Base-by-base conservation (phyloP, 2,329 filamentous ascomycete species). In the Aspergillus aculeatus region DNA sequence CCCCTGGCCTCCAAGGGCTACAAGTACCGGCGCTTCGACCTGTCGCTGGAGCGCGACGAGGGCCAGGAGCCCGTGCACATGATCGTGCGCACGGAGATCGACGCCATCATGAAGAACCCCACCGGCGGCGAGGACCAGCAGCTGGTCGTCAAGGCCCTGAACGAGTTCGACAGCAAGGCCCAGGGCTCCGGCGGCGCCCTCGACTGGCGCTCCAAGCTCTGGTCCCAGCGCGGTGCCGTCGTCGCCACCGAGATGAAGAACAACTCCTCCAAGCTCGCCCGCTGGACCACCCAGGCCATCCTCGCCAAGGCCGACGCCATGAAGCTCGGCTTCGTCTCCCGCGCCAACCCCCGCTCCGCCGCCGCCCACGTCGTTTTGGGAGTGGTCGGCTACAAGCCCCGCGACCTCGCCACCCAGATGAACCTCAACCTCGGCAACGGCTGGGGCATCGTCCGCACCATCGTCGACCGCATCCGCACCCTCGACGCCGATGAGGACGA, bases 191-290 rank as follows among this genome's bases (percentile, higher is more conserved):
- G 95, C 68, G 92, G 94, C 66, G 95, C 95, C 57, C 85, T 99
- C 55, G 95, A 99, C 84, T 99, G 95, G 95, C 86, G 95, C 76
- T 89, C 88, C 68, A 99, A 99, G 86, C 86, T 99, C 62, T 90
- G 91, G 65, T 92, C 89, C 70, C 93, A 97, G 82, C 90, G 95
- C 72, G 95, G 95, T 87, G 95, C 95, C 59, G 94, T 99, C 48
- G 90, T 99, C 26, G 95, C 95, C 21, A 99, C 95, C 12, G 95
- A 99, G 83, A 99, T 99, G 95, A 99, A 99, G 91, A 99, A 99
- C 87, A 99, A 99, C 86, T 92, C 88, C 74, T 96, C 92, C 89
- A 99, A 99, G 84, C 88, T 99, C 64, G 95, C 95, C 60, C 85
- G 95, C 76, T 99, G 95, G 95, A 96, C 95, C 32, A 92, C 94